Base-by-base conservation (phyloP, 139 green algal species). In the Haematococcus lacustris region DNA sequence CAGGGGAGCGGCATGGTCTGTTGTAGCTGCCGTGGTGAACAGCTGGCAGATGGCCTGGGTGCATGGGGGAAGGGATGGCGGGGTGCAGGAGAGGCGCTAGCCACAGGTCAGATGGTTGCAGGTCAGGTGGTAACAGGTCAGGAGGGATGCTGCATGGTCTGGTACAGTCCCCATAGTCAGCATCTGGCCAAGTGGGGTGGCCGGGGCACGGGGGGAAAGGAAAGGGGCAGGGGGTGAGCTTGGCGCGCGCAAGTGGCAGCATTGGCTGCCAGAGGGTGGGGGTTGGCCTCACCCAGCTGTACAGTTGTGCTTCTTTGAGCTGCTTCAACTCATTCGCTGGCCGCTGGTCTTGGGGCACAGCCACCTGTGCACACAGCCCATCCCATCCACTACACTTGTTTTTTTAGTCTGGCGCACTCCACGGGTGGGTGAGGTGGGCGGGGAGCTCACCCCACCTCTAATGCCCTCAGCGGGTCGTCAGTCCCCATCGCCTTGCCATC, bases 271-370 rank as follows among this genome's bases (percentile, higher is more conserved):
- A 57, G 3, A 53, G 25, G 17, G 61, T 17, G 38, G 41, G 26
- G 60, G 64, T n/a, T n/a, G n/a, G n/a, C n/a, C 83, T 70, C 71
- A 90, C 88, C 91, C 91, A 96, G 2, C 77, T 83, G 61, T 91
- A 93, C 53, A 97, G 60, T 38, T 68, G 65, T 3, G 79, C 79
- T 7, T 88, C 50, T 71, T 93, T 91, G 33, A 97, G 79, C 53
- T 87, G 61, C 38, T 76, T 51, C 7, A 97, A 77, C 80, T 97
- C 85, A 64, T 95, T 97, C 0, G 91, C 83, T 5, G 92, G 92
- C 6, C 92, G 79, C 76, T 97, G 92, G 38, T 94, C 87, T 0
- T 30, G 53, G 9, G 91, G 91, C 7, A 96, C 89, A 3, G 86
- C 83, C 1, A 83, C 59, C 75, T 96, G n/a, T n/a, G n/a, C n/a